A percentile compares a stretch with the other conserved stretches of the same genome.
These are phyloP conservation scores for Albugo laibachii DNA, from an alignment of 352 stramenopile species.

Conservation along the genomic window DNA sequence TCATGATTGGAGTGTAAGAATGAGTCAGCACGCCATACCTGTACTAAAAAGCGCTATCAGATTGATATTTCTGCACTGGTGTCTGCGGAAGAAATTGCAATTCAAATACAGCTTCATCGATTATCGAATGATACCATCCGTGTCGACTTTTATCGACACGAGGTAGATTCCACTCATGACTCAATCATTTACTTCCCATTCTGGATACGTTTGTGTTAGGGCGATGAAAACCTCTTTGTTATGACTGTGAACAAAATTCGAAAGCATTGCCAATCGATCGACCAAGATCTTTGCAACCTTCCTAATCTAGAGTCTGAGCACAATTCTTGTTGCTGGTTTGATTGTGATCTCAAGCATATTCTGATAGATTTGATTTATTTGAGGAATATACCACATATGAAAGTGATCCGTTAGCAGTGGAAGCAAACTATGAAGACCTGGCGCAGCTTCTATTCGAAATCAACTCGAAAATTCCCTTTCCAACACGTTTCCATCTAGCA, in stretches of 20 bases:
- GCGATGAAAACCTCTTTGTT: slow-evolving; percentile 43
- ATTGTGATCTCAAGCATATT: slow-evolving; percentile 5
- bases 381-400: slow-evolving; percentile 31
- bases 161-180: slow-evolving; percentile 12
- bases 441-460: slow-evolving; percentile 37
- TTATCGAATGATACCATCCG: slow-evolving; percentile 28
- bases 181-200: not conserved
- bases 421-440: slow-evolving; percentile 27
- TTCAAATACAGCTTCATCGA: slow-evolving; percentile 33
- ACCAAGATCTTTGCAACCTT: slow-evolving; percentile 34
- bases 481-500: slow-evolving; percentile 39
- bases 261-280: slow-evolving; percentile 31
- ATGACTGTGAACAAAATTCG: slow-evolving; percentile 40
- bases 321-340: slow-evolving; percentile 2
- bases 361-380: slow-evolving; percentile 34
- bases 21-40: no score
- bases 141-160: slow-evolving; percentile 48
- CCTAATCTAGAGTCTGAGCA: slow-evolving; percentile 34
- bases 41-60: slow-evolving; percentile 6
- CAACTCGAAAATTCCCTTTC: slow-evolving; percentile 18
- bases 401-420: slow-evolving; percentile 20
- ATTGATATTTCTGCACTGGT: slow-evolving; percentile 43
- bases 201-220: slow-evolving; percentile 13
- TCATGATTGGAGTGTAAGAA: no score
- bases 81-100: slow-evolving; percentile 42